phyloP scores from a whole-genome alignment of 371 early-diverging fungal genomes.

The Parasitella parasitica region DNA sequence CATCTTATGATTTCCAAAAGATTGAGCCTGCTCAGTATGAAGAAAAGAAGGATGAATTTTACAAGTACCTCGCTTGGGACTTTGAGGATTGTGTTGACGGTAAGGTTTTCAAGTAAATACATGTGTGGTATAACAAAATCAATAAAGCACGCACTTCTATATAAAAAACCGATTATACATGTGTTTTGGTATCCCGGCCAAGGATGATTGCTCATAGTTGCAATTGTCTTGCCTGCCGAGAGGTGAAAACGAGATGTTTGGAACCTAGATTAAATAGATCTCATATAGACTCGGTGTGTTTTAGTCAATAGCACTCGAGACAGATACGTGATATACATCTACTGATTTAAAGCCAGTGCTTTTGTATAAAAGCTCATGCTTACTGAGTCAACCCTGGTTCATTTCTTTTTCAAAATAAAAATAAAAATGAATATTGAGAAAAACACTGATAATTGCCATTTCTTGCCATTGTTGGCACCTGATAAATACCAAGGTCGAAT shows the following conservation, averaged over 20 bases:
- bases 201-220: conserved; percentile 36
- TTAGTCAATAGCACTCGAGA: conserved; percentile 21
- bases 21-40: conserved; percentile 69
- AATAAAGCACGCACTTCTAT: not conserved
- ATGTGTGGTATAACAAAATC: conserved; percentile 52
- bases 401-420: not conserved
- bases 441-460: not conserved
- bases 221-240: conserved; percentile 41
- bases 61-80: conserved; percentile 52
- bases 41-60: conserved; percentile 53
- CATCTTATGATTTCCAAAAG: conserved; percentile 82
- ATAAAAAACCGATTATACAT: not conserved
- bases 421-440: not conserved
- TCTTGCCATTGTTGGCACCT: conserved; percentile 14
- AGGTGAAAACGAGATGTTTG: conserved; percentile 25
- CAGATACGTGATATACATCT: conserved; percentile 38
- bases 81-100: conserved; percentile 50
- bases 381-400: too few relatives aligned
- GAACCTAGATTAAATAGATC: conserved; percentile 34
- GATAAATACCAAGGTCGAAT: conserved; percentile 25
- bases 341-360: not conserved
- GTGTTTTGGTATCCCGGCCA: conserved; percentile 34
- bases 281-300: conserved; percentile 30
- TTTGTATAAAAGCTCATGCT: not conserved
- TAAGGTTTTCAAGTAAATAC: conserved; percentile 76